Percentiles rank a stretch among this genome's conserved stretches.
Conservation (phyloP, 2,329 filamentous ascomycete species). For the Septoria petroselini region DNA sequence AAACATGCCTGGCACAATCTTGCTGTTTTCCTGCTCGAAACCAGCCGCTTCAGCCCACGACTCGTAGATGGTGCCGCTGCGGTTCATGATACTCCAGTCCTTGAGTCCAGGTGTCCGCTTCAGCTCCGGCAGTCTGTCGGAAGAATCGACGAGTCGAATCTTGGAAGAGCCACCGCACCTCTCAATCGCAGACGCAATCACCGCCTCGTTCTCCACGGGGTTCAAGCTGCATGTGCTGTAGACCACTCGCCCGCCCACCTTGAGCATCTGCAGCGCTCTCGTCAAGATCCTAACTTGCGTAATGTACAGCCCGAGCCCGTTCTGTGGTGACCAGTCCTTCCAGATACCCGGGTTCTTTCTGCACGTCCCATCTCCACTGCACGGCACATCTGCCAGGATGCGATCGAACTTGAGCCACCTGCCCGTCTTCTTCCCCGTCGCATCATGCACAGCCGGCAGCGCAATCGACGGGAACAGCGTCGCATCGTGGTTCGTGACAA, state of each 20-base stretch:
- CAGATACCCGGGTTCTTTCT: conserved; percentile 92
- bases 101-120: conserved; percentile 74
- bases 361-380: conserved; percentile 89
- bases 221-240: conserved; percentile 99
- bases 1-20: conserved; percentile 82
- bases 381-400: conserved; percentile 93
- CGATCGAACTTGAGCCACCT: conserved; percentile 94
- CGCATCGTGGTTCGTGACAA: conserved; percentile 97
- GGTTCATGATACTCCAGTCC: conserved; percentile 89
- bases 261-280: conserved; percentile 90
- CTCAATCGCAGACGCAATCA: conserved; percentile 82
- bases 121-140: conserved; percentile 69
- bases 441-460: conserved; percentile 59
- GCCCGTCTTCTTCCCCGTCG: conserved; percentile 47
- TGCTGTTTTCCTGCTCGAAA: conserved; percentile 57
- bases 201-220: conserved; percentile 93
- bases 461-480: conserved; percentile 92
- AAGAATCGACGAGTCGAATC: conserved; percentile 81
- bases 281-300: conserved; percentile 89
- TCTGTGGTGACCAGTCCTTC: conserved; percentile 90
- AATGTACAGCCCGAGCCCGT: conserved; percentile 78
- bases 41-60: conserved; percentile 68
- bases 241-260: conserved; percentile 88
- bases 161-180: conserved; percentile 80
- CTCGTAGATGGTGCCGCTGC: conserved; percentile 72